phyloP scores from a whole-genome alignment of 75 land plant species.

The Larix kaempferi region DNA sequence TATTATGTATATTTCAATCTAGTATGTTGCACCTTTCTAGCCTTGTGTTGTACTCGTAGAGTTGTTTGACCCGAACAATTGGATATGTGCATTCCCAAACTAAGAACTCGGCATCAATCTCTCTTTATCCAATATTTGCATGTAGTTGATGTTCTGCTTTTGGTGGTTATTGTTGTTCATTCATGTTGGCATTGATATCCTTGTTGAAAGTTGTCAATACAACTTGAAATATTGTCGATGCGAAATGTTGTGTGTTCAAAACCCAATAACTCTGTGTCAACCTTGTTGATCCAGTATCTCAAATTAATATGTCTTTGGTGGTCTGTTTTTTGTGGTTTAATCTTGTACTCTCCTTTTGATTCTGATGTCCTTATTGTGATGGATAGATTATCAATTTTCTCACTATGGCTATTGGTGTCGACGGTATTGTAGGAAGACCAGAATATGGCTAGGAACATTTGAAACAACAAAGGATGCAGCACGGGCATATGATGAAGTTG shows the following conservation, averaged over 20 bases:
- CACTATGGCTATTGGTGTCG: no score
- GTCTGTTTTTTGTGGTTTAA: neutral
- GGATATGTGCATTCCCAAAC: neutral
- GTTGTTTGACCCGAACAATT: neutral
- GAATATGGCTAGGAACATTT: no score
- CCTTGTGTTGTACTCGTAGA: neutral
- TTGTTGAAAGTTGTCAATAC: no score
- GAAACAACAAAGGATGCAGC: constrained; percentile 25
- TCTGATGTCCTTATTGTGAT: neutral
- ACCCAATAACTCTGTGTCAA: neutral
- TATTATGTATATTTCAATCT: neutral
- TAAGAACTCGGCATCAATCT: neutral
- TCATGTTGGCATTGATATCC: no score
- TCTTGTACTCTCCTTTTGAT: neutral
- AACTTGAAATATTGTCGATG: no score
- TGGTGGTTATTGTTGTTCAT: neutral
- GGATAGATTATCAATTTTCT: no score
- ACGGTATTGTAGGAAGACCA: no score
- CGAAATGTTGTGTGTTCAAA: neutral
- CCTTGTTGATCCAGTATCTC: neutral
- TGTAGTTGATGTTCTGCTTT: neutral
- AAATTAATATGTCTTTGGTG: neutral
- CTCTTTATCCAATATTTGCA: neutral
- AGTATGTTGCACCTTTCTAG: neutral
- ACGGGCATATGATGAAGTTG: constrained; percentile 85